Percentiles rank a stretch among this genome's conserved stretches.
Evolutionary conservation across 768 basidiomycete species (phyloP).

Genomic region (Tephrocybe sp.): DNA sequence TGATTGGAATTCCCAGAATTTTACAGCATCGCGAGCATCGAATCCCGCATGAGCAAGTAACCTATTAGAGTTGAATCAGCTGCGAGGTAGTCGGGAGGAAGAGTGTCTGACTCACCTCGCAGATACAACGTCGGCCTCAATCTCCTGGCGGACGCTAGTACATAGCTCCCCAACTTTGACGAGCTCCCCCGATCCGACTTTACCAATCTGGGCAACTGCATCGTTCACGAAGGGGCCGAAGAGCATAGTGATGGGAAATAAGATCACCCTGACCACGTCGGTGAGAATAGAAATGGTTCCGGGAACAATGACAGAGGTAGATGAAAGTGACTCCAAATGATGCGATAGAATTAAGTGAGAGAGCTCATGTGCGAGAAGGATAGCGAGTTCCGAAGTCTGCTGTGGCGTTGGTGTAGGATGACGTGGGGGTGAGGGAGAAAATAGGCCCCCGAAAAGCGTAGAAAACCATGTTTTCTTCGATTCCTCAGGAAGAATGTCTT

Average conservation of each 20-base stretch:
- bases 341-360: conserved; percentile 89
- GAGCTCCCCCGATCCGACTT: conserved; percentile 74
- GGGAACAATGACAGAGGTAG: conserved; percentile 78
- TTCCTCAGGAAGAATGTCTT: conserved; percentile 18
- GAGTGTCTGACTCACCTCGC: conserved; percentile 50
- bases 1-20: conserved; percentile 75
- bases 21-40: conserved; percentile 77
- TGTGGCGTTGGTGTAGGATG: conserved; percentile 66
- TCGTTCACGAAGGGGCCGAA: conserved; percentile 97
- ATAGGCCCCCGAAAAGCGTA: conserved; percentile 44
- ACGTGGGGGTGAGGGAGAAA: conserved; percentile 28
- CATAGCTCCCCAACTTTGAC: conserved; percentile 70
- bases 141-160: conserved; percentile 79
- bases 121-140: conserved; percentile 91
- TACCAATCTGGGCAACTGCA: conserved; percentile 79
- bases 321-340: conserved; percentile 89
- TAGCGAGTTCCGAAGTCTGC: conserved; percentile 86
- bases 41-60: conserved; percentile 92
- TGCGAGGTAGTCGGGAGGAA: conserved; percentile 1
- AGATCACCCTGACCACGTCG: conserved; percentile 71
- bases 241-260: conserved; percentile 88
- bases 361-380: conserved; percentile 90
- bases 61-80: conserved; percentile 35
- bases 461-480: conserved; percentile 42
- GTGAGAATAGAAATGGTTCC: conserved; percentile 72